phyloP scores from a whole-genome alignment of 192 early-diverging fungal species.

The Podila verticillata region DNA sequence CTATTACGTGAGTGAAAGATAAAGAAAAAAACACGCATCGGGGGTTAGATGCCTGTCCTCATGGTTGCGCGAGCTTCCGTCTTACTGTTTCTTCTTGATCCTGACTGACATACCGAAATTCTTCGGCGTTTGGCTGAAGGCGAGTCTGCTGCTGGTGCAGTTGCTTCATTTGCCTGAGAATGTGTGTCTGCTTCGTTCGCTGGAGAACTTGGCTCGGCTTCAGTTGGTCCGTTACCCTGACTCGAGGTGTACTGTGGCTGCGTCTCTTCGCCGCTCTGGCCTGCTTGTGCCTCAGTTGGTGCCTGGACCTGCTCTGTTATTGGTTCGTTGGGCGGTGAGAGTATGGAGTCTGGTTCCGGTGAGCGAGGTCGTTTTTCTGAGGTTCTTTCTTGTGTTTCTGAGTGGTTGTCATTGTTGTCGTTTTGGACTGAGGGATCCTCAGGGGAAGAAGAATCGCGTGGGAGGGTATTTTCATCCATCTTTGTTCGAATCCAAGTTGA shows the following conservation, averaged over 20 bases:
- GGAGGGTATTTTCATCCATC: background rate
- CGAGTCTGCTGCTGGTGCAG: background rate
- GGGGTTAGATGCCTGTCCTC: background rate
- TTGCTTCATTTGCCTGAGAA: no score
- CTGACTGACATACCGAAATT: background rate
- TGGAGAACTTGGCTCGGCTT: background rate
- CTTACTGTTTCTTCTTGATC: no score
- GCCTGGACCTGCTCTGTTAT: background rate
- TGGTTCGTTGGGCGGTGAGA: background rate
- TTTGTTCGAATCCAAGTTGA: background rate
- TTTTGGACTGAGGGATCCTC: background rate
- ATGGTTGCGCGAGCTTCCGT: background rate
- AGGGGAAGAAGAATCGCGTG: background rate
- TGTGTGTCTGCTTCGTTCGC: no score
- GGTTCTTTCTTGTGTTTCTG: background rate
- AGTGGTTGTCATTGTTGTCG: background rate
- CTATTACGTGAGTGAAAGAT: slow-evolving; percentile 4
- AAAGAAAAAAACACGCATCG: background rate
- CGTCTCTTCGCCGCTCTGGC: background rate
- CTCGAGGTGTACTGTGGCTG: background rate
- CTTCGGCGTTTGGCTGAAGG: slow-evolving; percentile 2
- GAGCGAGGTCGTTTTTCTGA: background rate
- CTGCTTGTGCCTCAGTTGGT: background rate
- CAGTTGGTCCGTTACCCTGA: background rate
- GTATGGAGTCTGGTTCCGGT: background rate